These are phyloP conservation scores for Lepidopterella palustris DNA, from an alignment of 495 filamentous ascomycete genomes.

Conservation along the genomic window DNA sequence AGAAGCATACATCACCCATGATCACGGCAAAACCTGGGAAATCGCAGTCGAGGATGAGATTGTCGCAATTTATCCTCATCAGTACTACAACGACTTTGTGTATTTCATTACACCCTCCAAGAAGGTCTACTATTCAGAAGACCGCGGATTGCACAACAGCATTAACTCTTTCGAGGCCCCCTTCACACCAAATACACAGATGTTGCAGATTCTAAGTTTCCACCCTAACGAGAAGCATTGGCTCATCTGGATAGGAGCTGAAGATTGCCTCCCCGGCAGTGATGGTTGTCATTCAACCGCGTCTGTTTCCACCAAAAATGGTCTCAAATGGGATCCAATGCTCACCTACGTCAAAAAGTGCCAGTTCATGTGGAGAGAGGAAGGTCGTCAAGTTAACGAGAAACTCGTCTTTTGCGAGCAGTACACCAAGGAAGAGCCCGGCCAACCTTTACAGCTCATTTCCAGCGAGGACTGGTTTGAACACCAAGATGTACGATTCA, in stretches of 20 bases:
- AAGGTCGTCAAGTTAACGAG: constrained; percentile 51
- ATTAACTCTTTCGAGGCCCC: constrained; percentile 63
- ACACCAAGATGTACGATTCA: constrained; percentile 50
- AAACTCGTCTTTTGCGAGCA: constrained; percentile 78
- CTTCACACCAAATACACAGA: constrained; percentile 41
- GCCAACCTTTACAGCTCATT: constrained; percentile 58
- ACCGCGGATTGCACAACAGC: constrained; percentile 54
- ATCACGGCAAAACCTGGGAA: constrained; percentile 84
- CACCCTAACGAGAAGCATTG: constrained; percentile 76
- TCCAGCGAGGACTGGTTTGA: constrained; percentile 70
- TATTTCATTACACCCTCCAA: constrained; percentile 70
- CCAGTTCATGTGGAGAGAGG: constrained; percentile 65
- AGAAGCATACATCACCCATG: constrained; percentile 62
- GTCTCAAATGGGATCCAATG: constrained; percentile 65
- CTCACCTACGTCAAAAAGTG: constrained; percentile 66
- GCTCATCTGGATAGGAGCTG: constrained; percentile 81
- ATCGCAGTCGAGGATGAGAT: constrained; percentile 55
- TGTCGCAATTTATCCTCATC: constrained; percentile 62
- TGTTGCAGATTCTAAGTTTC: constrained; percentile 56
- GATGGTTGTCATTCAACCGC: constrained; percentile 60
- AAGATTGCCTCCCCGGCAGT: constrained; percentile 45
- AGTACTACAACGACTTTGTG: constrained; percentile 70
- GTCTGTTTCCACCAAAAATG: constrained; percentile 65
- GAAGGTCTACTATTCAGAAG: constrained; percentile 68
- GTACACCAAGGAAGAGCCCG: constrained; percentile 53